Percentiles rank a stretch among this genome's conserved stretches.
Conservation (phyloP, 2,329 filamentous ascomycete species). For the Fusarium sp. region DNA sequence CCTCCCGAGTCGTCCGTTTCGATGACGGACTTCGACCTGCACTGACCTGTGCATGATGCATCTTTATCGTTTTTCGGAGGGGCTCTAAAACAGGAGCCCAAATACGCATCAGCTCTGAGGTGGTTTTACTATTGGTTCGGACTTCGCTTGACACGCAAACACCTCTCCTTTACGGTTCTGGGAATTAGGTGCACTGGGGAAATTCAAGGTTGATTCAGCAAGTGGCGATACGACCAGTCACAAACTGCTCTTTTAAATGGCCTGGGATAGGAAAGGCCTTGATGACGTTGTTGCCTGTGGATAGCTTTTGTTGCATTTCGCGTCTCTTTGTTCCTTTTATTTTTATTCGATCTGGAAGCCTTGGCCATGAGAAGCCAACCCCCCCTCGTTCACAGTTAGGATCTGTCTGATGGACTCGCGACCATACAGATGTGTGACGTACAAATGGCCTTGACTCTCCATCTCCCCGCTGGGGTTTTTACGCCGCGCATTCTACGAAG, state of each 20-base stretch:
- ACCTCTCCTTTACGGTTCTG: constrained; percentile 39
- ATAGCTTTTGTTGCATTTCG: constrained; percentile 42
- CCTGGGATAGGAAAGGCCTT: constrained; percentile 43
- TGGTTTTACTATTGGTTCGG: constrained; percentile 44
- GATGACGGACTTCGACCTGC: constrained; percentile 54
- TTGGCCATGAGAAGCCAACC: constrained; percentile 43
- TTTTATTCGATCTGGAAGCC: constrained; percentile 34
- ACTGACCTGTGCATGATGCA: constrained; percentile 54
- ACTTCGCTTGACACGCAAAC: constrained; percentile 42
- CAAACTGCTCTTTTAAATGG: constrained; percentile 46
- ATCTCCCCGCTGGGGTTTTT: constrained; percentile 21
- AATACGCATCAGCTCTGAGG: constrained; percentile 36
- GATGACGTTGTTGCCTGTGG: constrained; percentile 47
- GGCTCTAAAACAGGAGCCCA: constrained; percentile 22
- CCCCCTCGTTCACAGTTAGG: constrained; percentile 23
- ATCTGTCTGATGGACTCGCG: constrained; percentile 41
- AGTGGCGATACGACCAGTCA: constrained; percentile 50
- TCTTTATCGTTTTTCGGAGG: constrained; percentile 39
- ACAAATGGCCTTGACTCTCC: constrained; percentile 27
- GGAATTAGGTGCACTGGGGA: constrained; percentile 46
- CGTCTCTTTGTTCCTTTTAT: constrained; percentile 32
- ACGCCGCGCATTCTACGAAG: constrained; percentile 24
- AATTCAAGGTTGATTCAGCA: constrained; percentile 47
- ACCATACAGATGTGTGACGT: constrained; percentile 43
- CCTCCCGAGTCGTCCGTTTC: constrained; percentile 56